Evolutionary conservation across 2,329 filamentous ascomycete genomes (phyloP).

Genomic region (Fusarium nurragi): DNA sequence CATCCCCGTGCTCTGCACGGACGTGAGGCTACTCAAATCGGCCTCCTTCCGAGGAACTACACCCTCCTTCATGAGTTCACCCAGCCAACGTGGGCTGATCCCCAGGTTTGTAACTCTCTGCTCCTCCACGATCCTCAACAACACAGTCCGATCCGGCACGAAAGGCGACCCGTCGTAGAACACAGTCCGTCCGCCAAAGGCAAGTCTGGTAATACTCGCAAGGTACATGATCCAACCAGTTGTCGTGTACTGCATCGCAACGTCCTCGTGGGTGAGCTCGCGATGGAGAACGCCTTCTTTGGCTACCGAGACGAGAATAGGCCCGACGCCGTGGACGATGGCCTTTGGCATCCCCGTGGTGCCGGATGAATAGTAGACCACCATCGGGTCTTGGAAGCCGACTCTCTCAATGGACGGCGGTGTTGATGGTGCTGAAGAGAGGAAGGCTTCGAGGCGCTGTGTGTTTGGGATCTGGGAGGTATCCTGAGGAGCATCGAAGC

Average conservation of each 20-base stretch:
- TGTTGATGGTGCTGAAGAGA: slow-evolving; percentile 47
- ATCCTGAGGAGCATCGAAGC: slow-evolving; percentile 70
- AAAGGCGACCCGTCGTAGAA: slow-evolving; percentile 90
- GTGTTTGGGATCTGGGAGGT: slow-evolving; percentile 61
- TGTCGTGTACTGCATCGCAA: slow-evolving; percentile 67
- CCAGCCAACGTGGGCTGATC: slow-evolving; percentile 79
- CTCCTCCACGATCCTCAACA: slow-evolving; percentile 70
- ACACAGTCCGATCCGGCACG: slow-evolving; percentile 70
- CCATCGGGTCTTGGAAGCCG: slow-evolving; percentile 77
- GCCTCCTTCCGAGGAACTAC: slow-evolving; percentile 69
- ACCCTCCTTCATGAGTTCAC: slow-evolving; percentile 72
- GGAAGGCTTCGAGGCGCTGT: slow-evolving; percentile 57
- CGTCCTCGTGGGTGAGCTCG: slow-evolving; percentile 50
- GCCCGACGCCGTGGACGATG: slow-evolving; percentile 81
- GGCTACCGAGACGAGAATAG: slow-evolving; percentile 61
- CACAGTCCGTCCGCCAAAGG: slow-evolving; percentile 68
- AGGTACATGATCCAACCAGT: slow-evolving; percentile 94
- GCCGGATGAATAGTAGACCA: slow-evolving; percentile 82
- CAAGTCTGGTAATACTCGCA: slow-evolving; percentile 64
- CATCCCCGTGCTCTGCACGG: slow-evolving; percentile 81
- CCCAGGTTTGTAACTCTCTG: slow-evolving; percentile 78
- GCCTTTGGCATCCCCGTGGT: slow-evolving; percentile 88
- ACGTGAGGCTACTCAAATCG: slow-evolving; percentile 68
- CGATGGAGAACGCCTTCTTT: slow-evolving; percentile 70
- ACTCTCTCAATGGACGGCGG: slow-evolving; percentile 67